Evolutionary conservation across 2,329 filamentous ascomycete genomes (phyloP), one percentile per base, ranked within the genome.

Genomic region (Penicillium glabrum): DNA sequence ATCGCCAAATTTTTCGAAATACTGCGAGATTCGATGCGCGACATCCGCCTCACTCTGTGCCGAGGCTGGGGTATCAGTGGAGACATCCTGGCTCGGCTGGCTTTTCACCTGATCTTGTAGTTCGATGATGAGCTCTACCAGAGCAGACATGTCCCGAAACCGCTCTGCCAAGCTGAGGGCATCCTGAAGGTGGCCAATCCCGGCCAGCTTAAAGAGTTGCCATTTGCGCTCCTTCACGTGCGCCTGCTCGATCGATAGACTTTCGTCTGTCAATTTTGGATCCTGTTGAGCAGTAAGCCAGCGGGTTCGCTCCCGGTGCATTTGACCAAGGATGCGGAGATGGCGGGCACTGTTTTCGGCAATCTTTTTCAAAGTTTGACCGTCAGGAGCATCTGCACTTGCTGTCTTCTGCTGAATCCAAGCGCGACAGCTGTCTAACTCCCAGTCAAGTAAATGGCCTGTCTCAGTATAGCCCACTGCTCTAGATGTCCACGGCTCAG

Each of bases 401-500:
- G 70, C 57, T 24, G 61, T 54, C 31, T 66, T 67, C 54, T 74
- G 66, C 45, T 70, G 74, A 57, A 69, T 69, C 72, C 70, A 78
- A 50, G 70, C 69, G 33, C 72, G 70, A 60, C 72, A 75, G 47
- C 67, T 74, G 53, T 77, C 75, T 27, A 77, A 67, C 55, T 77
- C 73, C 47, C 75, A 64, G 49, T 77, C 72, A 45, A 77, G 64
- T n/a, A 77, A 60, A 54, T 74, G 67, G 10, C 72, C 68, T 7
- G 70, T 72, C 62, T 77, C 74, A 33, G 66, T 61, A 52, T 75
- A 77, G 29, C 70, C 70, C 46, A 75, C 68, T 43, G 59, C 63
- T 44, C 72, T 86, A 16, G 90, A 92, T 0, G 93, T 97, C 95
- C 95, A 99, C 45, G 93, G 89, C 58, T 90, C 87, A 0, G 89